phyloP scores from a whole-genome alignment of 2,329 filamentous ascomycete genomes.

The Reticulascus tulasneorum region DNA sequence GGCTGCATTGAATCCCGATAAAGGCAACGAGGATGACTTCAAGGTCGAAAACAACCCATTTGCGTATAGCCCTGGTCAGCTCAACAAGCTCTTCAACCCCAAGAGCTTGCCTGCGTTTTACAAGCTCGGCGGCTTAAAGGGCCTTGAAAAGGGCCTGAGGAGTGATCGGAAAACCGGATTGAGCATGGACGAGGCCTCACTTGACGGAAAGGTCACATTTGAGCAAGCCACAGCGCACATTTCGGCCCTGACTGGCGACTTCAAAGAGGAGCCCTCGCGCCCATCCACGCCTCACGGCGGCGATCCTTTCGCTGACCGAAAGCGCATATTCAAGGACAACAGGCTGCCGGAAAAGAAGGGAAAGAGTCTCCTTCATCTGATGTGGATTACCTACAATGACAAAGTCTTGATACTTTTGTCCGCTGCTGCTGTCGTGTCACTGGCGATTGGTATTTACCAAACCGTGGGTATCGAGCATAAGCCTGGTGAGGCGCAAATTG shows the following conservation, averaged over 20 bases:
- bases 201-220: slow-evolving; percentile 67
- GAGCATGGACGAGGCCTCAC: slow-evolving; percentile 66
- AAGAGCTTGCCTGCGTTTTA: slow-evolving; percentile 82
- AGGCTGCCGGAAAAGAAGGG: slow-evolving; percentile 69
- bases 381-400: slow-evolving; percentile 83
- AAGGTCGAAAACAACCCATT: slow-evolving; percentile 75
- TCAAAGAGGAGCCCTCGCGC: slow-evolving; percentile 3
- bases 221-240: slow-evolving; percentile 55
- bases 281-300: slow-evolving; percentile 9
- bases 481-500: slow-evolving; percentile 27
- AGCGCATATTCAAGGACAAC: slow-evolving; percentile 69
- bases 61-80: slow-evolving; percentile 76
- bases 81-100: slow-evolving; percentile 85
- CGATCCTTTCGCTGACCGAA: slow-evolving; percentile 56
- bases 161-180: slow-evolving; percentile 70
- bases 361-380: slow-evolving; percentile 67
- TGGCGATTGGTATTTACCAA: slow-evolving; percentile 73
- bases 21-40: slow-evolving; percentile 73
- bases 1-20: slow-evolving; percentile 70
- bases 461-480: slow-evolving; percentile 60
- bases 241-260: slow-evolving; percentile 9
- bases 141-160: slow-evolving; percentile 75
- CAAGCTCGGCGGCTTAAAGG: slow-evolving; percentile 71
- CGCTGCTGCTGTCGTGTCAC: slow-evolving; percentile 65
- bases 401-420: slow-evolving; percentile 73